Percentiles rank a stretch among this genome's conserved stretches.
These are phyloP conservation scores for Aspergillus chevalieri DNA, from an alignment of 2,329 filamentous ascomycete genomes.

Conservation along the genomic window DNA sequence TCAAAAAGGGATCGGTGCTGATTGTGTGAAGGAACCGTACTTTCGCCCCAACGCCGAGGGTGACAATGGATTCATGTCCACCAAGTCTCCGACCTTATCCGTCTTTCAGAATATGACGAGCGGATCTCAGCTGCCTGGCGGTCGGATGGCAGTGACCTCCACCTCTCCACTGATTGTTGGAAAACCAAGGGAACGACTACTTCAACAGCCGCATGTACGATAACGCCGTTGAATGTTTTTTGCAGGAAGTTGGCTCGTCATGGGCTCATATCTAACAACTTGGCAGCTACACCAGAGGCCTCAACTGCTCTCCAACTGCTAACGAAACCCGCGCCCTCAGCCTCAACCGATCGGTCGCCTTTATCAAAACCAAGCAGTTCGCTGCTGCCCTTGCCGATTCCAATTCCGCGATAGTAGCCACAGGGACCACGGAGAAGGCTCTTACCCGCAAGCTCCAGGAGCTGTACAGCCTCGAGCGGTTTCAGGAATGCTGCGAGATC, in stretches of 20 bases:
- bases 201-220: conserved; percentile 8
- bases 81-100: conserved; percentile 46
- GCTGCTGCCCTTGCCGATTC: conserved; percentile 32
- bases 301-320: conserved; percentile 25
- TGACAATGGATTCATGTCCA: conserved; percentile 46
- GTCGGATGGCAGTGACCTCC: not conserved
- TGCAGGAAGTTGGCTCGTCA: not conserved
- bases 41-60: conserved; percentile 39
- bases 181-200: conserved; percentile 26
- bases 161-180: conserved; percentile 7
- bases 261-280: conserved; percentile 1
- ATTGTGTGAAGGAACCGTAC: conserved; percentile 51
- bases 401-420: conserved; percentile 9
- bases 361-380: conserved; percentile 24
- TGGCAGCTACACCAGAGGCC: conserved; percentile 35
- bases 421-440: conserved; percentile 35
- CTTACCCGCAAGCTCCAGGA: conserved; percentile 43
- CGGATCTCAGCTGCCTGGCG: conserved; percentile 38
- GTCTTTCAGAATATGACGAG: conserved; percentile 30
- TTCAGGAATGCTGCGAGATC: conserved; percentile 29
- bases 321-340: conserved; percentile 29
- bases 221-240: conserved; percentile 16
- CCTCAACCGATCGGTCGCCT: conserved; percentile 34
- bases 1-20: conserved; percentile 31
- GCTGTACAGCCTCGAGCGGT: conserved; percentile 40